A percentile compares a stretch with the other conserved stretches of the same genome.
Evolutionary conservation across 2,329 filamentous ascomycete species (phyloP).

Genomic region (Clathrospora elynae): DNA sequence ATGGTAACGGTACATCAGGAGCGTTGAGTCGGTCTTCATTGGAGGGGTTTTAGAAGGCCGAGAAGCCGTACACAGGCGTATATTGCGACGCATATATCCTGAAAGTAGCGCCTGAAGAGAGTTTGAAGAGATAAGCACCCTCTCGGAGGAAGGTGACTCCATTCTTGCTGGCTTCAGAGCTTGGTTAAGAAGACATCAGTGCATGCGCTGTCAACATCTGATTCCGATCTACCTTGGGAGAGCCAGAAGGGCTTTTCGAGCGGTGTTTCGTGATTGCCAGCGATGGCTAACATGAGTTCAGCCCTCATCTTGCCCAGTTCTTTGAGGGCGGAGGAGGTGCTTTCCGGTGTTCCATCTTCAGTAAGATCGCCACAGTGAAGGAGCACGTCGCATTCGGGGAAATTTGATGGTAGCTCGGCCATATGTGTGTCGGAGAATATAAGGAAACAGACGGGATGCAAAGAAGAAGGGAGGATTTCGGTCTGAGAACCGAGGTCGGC

Average conservation of each 20-base stretch:
- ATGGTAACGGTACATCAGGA: conserved; percentile 18
- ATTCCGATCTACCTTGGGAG: conserved; percentile 36
- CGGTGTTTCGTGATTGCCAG: conserved; percentile 66
- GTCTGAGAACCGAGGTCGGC: conserved; percentile 1
- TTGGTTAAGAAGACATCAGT: conserved; percentile 43
- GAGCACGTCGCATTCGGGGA: conserved; percentile 59
- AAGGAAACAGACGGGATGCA: conserved; percentile 34
- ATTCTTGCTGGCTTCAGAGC: conserved; percentile 47
- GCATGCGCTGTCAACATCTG: conserved; percentile 12
- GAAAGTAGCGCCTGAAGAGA: conserved; percentile 56
- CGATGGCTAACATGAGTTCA: conserved; percentile 64
- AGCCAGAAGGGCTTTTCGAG: conserved; percentile 53
- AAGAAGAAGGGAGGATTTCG: not conserved
- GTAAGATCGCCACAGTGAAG: conserved; percentile 65
- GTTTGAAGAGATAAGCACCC: conserved; percentile 53
- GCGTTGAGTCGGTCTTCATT: conserved; percentile 58
- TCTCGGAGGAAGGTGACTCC: conserved; percentile 60
- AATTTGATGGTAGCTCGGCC: conserved; percentile 34
- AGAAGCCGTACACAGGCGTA: conserved; percentile 58
- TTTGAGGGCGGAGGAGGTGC: conserved; percentile 54
- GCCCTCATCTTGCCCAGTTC: conserved; percentile 56
- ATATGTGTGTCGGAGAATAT: conserved; percentile 52
- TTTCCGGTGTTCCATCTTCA: conserved; percentile 52
- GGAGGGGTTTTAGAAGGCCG: conserved; percentile 60
- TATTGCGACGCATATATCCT: conserved; percentile 59